Evolutionary conservation across 257 asterid genomes (phyloP).

Genomic region (Rhazya stricta): DNA sequence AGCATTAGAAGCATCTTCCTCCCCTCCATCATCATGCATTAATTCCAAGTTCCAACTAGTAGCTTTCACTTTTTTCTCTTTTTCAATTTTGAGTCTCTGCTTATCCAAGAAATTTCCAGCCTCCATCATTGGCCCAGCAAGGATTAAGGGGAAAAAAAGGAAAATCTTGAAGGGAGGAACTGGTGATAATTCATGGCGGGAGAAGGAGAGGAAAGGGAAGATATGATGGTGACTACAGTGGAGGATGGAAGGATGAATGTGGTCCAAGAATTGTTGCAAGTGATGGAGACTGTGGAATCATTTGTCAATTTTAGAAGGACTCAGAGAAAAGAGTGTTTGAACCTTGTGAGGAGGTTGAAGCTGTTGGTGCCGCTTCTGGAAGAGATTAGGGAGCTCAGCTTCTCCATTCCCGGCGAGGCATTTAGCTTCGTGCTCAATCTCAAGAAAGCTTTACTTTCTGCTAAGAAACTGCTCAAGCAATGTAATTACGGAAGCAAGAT

Average conservation of each 20-base stretch:
- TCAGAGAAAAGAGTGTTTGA: slow-evolving; percentile 44
- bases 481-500: slow-evolving; percentile 55
- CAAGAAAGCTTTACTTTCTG: slow-evolving; percentile 37
- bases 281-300: slow-evolving; percentile 37
- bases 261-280: slow-evolving; percentile 39
- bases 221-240: slow-evolving; percentile 11
- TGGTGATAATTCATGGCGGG: slow-evolving; percentile 1
- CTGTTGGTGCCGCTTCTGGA: slow-evolving; percentile 48
- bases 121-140: neutral
- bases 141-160: neutral
- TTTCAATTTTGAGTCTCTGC: neutral
- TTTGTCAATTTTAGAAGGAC: slow-evolving; percentile 42
- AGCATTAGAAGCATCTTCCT: no score
- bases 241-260: slow-evolving; percentile 20
- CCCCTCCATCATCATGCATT: slow-evolving; percentile 4
- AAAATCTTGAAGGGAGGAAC: neutral
- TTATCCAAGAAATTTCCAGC: neutral
- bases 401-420: slow-evolving; percentile 13
- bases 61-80: neutral
- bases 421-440: slow-evolving; percentile 22
- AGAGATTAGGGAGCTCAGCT: slow-evolving; percentile 36
- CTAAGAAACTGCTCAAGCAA: slow-evolving; percentile 43
- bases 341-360: slow-evolving; percentile 52
- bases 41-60: neutral
- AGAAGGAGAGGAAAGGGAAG: slow-evolving; percentile 21